phyloP scores from a whole-genome alignment of 73 alveolate species.

The Paramecium sonneborni region DNA sequence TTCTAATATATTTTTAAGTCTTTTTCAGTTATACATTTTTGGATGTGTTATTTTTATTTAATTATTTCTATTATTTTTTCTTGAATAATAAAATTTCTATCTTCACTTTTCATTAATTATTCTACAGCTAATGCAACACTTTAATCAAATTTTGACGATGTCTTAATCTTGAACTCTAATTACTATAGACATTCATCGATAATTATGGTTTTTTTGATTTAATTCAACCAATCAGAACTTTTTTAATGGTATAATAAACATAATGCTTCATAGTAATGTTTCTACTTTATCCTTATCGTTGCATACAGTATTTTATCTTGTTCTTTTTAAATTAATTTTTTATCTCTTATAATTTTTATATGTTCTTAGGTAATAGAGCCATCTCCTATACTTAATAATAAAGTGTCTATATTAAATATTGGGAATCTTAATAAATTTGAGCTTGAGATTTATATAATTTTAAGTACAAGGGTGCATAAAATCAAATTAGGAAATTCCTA shows the following conservation, averaged over 20 bases:
- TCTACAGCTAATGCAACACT: neutral
- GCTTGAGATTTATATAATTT: neutral
- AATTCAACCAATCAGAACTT: neutral
- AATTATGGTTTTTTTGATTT: neutral
- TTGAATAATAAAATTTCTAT: neutral
- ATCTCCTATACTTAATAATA: neutral
- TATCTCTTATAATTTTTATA: neutral
- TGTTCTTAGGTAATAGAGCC: neutral
- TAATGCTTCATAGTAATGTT: neutral
- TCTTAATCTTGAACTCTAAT: neutral
- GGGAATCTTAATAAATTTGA: neutral
- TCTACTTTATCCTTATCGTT: neutral
- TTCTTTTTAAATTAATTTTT: neutral
- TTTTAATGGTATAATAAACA: neutral
- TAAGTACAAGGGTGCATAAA: neutral
- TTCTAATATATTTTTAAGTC: neutral
- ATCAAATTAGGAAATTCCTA: neutral
- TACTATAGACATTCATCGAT: neutral
- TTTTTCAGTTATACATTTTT: neutral
- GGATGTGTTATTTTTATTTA: neutral
- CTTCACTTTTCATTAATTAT: neutral
- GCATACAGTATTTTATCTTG: neutral
- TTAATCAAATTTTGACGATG: neutral
- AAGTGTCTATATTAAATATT: neutral
- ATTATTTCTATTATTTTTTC: neutral